phyloP scores from a whole-genome alignment of 257 asterid genomes.

The Solanum rostratum region DNA sequence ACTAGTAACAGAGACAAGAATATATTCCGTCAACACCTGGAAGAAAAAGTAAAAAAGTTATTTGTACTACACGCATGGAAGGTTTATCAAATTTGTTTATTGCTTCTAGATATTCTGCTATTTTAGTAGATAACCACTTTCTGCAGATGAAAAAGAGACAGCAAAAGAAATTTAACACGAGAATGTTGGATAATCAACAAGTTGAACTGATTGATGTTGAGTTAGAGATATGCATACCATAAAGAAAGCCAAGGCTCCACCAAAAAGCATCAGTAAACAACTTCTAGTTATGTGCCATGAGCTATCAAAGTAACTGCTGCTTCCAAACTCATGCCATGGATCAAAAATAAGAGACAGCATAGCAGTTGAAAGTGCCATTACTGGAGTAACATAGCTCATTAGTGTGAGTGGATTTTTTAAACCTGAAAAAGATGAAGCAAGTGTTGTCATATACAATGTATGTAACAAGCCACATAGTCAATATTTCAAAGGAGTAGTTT shows the following conservation, averaged over 20 bases:
- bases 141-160: neutral
- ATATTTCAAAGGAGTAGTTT: neutral
- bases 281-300: conserved; percentile 72
- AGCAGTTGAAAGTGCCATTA: conserved; percentile 92
- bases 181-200: neutral
- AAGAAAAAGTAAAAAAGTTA: neutral
- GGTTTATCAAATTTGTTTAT: neutral
- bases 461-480: neutral
- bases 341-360: conserved; percentile 73
- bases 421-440: conserved; percentile 38
- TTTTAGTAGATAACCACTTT: neutral
- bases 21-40: conserved; percentile 92
- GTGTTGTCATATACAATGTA: conserved; percentile 1
- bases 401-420: conserved; percentile 88
- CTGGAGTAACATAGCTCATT: conserved; percentile 95
- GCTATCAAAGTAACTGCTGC: conserved; percentile 63
- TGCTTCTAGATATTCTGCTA: neutral
- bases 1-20: conserved; percentile 91
- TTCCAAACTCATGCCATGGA: conserved; percentile 83
- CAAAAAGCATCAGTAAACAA: conserved; percentile 87
- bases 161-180: neutral
- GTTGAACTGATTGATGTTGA: neutral
- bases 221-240: conserved; percentile 45
- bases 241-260: conserved; percentile 96
- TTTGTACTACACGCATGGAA: neutral